Base-by-base conservation (phyloP, 441 rosid genomes). In the Arabidopsis hybrid region DNA sequence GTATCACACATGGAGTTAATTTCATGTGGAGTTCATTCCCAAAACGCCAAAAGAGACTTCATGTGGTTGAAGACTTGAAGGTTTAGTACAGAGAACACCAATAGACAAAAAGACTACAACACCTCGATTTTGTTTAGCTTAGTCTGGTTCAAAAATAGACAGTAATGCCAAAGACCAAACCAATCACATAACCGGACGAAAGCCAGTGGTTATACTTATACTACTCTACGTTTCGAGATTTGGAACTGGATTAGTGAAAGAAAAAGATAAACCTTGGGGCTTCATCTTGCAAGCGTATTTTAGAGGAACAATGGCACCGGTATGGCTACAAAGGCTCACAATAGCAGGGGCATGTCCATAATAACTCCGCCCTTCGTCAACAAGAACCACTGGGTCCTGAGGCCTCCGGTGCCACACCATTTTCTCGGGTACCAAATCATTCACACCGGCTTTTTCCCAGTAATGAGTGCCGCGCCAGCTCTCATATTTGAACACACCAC, bases 341-440 rank as follows among this genome's bases (percentile, higher is more conserved):
- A 89, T 83, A 2, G 95, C 92, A 1, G 96, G 97, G 16, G 94
- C 91, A 68, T 86, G 99, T 49, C 99, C 99, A 62, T 91, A 95
- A 81, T 80, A 92, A 17, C 65, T 78, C 61, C 89, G 68, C 18
- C 91, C 85, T 78, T 90, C 87, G 4, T 95, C 75, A 71, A 81
- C 69, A 61, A 92, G 92, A 69, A 91, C 83, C 9, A 72, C 75
- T 4, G 97, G 93, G 81, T 95, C 97, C 52, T 89, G 96, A 76
- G 92, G 87, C 72, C 97, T 84, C 43, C 79, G 74, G 61, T 80
- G 65, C 99, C 97, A 95, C 56, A 89, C 93, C 12, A 83, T 81
- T 81, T 88, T 92, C 34, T 71, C 88, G 18, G 97, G 95, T 38
- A 92, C 86, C 85, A 95, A 74, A 82, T 95, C 88, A 59, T 92